phyloP scores from a whole-genome alignment of 2,329 filamentous ascomycete genomes.

The Alternaria panax region DNA sequence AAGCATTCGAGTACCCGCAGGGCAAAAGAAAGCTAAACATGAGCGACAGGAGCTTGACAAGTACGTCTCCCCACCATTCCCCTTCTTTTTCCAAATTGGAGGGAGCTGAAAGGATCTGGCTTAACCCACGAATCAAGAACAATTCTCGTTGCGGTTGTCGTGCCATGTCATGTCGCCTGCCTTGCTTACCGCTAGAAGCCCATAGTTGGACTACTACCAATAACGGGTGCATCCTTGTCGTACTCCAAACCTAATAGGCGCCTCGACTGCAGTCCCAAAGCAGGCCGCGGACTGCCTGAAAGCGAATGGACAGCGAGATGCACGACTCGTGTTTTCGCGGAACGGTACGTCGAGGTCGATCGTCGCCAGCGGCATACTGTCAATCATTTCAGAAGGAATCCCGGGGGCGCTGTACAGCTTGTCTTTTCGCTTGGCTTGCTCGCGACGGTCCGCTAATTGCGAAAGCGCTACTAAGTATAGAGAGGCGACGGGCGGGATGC shows the following conservation, averaged over 20 bases:
- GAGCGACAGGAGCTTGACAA: conserved; percentile 11
- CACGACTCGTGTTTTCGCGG: conserved; percentile 13
- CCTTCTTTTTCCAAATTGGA: conserved; percentile 8
- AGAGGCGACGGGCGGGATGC: not conserved
- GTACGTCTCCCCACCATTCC: conserved; percentile 8
- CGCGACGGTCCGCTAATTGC: not conserved
- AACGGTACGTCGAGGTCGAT: conserved; percentile 3
- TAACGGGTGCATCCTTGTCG: conserved; percentile 10
- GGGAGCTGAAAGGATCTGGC: conserved; percentile 2
- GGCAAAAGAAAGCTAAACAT: conserved; percentile 1
- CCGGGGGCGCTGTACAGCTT: not conserved
- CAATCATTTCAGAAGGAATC: conserved; percentile 1
- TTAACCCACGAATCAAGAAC: conserved; percentile 20
- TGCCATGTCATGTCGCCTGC: conserved; percentile 18
- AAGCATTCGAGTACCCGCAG: not conserved
- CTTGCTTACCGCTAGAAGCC: conserved; percentile 17
- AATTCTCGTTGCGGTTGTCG: conserved; percentile 8
- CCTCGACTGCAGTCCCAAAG: conserved; percentile 15
- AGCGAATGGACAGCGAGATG: not conserved
- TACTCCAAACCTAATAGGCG: conserved; percentile 15
- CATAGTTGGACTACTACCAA: conserved; percentile 20
- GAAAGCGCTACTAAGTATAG: conserved; percentile 4
- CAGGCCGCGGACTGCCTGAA: not conserved
- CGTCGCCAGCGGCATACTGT: conserved; percentile 4
- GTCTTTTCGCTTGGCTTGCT: not conserved